phyloP scores from a whole-genome alignment of 176 grass and related monocot species.

The Avena eriantha region DNA sequence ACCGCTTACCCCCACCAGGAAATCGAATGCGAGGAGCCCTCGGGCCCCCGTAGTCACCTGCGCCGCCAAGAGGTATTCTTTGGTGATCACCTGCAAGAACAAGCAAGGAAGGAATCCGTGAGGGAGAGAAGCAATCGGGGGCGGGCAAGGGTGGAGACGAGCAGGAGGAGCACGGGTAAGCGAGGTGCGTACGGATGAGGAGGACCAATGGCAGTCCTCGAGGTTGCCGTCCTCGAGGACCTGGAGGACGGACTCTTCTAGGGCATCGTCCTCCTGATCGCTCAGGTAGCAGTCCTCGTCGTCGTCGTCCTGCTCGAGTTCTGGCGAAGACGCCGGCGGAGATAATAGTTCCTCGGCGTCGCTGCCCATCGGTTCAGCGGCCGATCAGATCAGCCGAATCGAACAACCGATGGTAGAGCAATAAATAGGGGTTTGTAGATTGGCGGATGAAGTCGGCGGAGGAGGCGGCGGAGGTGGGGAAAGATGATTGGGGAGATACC shows the following conservation, averaged over 20 bases:
- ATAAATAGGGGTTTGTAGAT: constrained; percentile 34
- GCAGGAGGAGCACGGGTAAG: background rate
- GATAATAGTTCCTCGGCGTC: constrained; percentile 50
- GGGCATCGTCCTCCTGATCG: constrained; percentile 79
- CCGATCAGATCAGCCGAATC: constrained; percentile 58
- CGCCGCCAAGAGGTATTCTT: constrained; percentile 77
- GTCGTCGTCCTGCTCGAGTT: constrained; percentile 75
- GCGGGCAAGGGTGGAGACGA: background rate
- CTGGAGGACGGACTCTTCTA: constrained; percentile 80
- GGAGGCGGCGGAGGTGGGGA: background rate
- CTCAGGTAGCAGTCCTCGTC: constrained; percentile 80
- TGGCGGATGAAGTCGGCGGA: constrained; percentile 4
- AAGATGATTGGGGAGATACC: background rate
- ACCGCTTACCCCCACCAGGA: constrained; percentile 1
- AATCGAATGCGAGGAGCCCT: constrained; percentile 33
- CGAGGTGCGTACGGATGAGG: constrained; percentile 56
- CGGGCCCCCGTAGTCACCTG: constrained; percentile 63
- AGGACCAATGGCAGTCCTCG: constrained; percentile 84
- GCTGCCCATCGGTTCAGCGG: constrained; percentile 39
- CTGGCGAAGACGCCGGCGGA: constrained; percentile 46
- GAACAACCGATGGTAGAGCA: background rate
- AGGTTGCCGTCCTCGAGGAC: constrained; percentile 66
- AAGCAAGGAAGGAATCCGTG: constrained; percentile 39
- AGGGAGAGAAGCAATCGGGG: background rate
- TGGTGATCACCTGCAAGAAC: constrained; percentile 85